Conservation (phyloP, 108 stramenopile species). For the Nitzschia putrida region DNA sequence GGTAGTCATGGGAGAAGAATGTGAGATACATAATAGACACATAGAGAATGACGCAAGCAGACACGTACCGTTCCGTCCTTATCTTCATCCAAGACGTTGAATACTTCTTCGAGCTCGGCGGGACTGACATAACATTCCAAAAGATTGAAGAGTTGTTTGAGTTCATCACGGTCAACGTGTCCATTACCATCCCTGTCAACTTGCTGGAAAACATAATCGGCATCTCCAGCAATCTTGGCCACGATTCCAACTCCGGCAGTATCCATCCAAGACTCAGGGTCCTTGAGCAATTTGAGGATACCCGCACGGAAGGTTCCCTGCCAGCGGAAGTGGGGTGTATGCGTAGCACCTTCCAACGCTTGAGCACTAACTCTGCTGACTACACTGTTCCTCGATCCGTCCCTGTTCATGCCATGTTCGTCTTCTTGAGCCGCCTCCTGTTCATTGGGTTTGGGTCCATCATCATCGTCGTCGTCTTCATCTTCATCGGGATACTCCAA, state of each 20-base stretch:
- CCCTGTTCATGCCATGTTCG: constrained; percentile 5
- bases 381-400: constrained; percentile 25
- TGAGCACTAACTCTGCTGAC: constrained; percentile 14
- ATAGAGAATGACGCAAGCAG: background rate
- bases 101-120: constrained; percentile 54
- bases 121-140: constrained; percentile 54
- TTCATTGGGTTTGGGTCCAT: constrained; percentile 3
- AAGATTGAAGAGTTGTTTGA: constrained; percentile 57
- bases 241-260: constrained; percentile 77
- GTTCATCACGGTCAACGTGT: constrained; percentile 63
- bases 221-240: constrained; percentile 73
- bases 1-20: background rate
- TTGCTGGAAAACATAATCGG: constrained; percentile 63
- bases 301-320: constrained; percentile 77
- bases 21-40: background rate
- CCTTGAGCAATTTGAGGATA: constrained; percentile 67
- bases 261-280: constrained; percentile 63
- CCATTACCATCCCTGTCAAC: constrained; percentile 72
- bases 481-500: constrained; percentile 43
- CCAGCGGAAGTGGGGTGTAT: constrained; percentile 44
- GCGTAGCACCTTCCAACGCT: background rate
- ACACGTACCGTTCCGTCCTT: constrained; percentile 61
- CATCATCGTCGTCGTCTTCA: constrained; percentile 12
- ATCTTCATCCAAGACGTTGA: constrained; percentile 63
- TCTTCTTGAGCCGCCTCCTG: constrained; percentile 12